These are phyloP conservation scores for Dissophora ornata DNA, from an alignment of 192 early-diverging fungal genomes.

Conservation along the genomic window DNA sequence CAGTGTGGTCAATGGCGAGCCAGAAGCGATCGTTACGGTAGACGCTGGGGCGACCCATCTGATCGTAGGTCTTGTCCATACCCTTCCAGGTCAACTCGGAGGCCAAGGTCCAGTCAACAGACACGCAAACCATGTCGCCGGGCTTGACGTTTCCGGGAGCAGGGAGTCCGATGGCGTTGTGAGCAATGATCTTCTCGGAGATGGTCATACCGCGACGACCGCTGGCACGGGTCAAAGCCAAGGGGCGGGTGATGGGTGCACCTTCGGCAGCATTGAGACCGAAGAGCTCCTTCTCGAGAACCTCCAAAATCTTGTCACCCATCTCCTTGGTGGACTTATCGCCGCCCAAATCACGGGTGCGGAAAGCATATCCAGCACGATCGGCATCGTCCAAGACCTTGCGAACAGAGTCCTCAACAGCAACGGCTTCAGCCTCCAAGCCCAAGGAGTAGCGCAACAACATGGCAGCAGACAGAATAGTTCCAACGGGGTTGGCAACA, in stretches of 20 bases:
- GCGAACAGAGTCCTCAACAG: slow-evolving; percentile 92
- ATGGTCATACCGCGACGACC: slow-evolving; percentile 78
- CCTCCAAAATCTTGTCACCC: slow-evolving; percentile 90
- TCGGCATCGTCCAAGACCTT: slow-evolving; percentile 88
- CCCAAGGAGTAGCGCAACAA: slow-evolving; percentile 95
- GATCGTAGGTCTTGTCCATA: slow-evolving; percentile 87
- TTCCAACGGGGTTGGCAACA: slow-evolving; percentile 97
- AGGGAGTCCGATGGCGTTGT: slow-evolving; percentile 77
- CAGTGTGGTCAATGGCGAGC: slow-evolving; percentile 84
- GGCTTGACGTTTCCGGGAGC: slow-evolving; percentile 76
- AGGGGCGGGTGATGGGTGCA: slow-evolving; percentile 27
- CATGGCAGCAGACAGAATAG: slow-evolving; percentile 95
- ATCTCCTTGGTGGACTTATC: slow-evolving; percentile 86
- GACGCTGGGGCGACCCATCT: slow-evolving; percentile 78
- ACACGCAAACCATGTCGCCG: slow-evolving; percentile 84
- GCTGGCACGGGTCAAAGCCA: slow-evolving; percentile 59
- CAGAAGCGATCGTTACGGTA: slow-evolving; percentile 86
- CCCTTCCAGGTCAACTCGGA: slow-evolving; percentile 88
- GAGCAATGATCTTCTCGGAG: slow-evolving; percentile 82
- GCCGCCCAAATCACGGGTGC: slow-evolving; percentile 94
- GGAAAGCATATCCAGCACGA: slow-evolving; percentile 74
- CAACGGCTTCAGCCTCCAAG: slow-evolving; percentile 89
- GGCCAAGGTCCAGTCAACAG: slow-evolving; percentile 86
- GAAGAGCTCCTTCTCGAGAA: slow-evolving; percentile 71
- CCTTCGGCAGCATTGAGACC: slow-evolving; percentile 60